Evolutionary conservation across 2,329 filamentous ascomycete species (phyloP).

Genomic region (Claviceps sp.): DNA sequence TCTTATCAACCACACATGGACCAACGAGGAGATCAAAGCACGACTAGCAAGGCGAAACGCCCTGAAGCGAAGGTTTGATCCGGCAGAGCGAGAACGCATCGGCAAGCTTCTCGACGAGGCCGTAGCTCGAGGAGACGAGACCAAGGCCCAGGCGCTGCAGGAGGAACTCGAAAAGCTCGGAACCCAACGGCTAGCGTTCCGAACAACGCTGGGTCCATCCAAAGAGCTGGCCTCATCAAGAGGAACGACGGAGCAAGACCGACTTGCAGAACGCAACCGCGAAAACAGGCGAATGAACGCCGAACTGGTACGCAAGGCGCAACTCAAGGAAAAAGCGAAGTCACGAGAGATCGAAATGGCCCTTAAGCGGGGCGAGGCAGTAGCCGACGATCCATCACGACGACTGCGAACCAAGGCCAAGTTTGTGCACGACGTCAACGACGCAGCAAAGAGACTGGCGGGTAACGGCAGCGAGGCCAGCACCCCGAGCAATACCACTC

Average conservation of each 20-base stretch:
- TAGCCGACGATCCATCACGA: constrained; percentile 44
- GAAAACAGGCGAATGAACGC: constrained; percentile 73
- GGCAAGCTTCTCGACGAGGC: constrained; percentile 54
- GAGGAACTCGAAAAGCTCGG: constrained; percentile 50
- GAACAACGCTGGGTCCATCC: constrained; percentile 43
- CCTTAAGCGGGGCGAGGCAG: constrained; percentile 48
- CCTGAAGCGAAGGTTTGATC: constrained; percentile 52
- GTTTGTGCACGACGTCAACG: constrained; percentile 52
- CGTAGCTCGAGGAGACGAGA: constrained; percentile 47
- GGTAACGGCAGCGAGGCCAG: constrained; percentile 34
- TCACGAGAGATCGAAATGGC: constrained; percentile 47
- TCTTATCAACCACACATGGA: constrained; percentile 70
- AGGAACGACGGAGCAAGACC: constrained; percentile 58
- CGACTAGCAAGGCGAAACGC: constrained; percentile 61
- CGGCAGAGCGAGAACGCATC: constrained; percentile 55
- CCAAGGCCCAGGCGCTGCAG: constrained; percentile 39
- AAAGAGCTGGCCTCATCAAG: constrained; percentile 38
- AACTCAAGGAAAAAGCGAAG: constrained; percentile 64
- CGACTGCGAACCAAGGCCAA: constrained; percentile 55
- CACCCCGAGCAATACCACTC: constrained; percentile 40
- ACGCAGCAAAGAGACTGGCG: constrained; percentile 29
- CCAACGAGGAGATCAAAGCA: constrained; percentile 65
- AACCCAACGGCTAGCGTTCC: constrained; percentile 60
- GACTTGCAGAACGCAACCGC: constrained; percentile 69
- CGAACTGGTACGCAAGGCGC: constrained; percentile 83